Conservation (phyloP, 2,329 filamentous ascomycete species). For the Anthostomella pinea region DNA sequence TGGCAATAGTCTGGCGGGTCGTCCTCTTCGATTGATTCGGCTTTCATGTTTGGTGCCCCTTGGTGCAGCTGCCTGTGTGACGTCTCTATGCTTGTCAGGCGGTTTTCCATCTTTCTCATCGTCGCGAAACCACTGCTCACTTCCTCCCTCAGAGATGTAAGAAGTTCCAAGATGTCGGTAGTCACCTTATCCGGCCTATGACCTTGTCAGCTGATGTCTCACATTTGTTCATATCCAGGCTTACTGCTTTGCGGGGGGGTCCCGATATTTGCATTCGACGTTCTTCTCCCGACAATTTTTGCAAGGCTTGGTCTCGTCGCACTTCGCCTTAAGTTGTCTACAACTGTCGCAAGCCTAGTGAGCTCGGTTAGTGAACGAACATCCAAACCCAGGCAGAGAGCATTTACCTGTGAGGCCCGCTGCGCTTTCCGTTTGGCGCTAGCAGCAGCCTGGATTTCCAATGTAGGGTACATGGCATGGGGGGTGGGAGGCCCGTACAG, state of each 20-base stretch:
- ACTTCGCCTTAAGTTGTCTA: conserved; percentile 84
- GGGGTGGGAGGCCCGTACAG: conserved; percentile 35
- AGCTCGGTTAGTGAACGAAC: conserved; percentile 23
- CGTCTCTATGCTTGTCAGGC: conserved; percentile 39
- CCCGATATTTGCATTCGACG: conserved; percentile 81
- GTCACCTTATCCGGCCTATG: conserved; percentile 60
- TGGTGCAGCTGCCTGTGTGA: conserved; percentile 22
- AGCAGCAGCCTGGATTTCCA: conserved; percentile 36
- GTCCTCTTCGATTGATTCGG: conserved; percentile 33
- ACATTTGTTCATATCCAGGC: no score
- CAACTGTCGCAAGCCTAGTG: conserved; percentile 84
- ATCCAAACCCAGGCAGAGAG: no score
- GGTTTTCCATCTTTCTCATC: conserved; percentile 33
- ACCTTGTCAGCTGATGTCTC: no score
- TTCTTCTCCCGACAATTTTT: conserved; percentile 88
- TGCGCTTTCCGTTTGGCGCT: conserved; percentile 61
- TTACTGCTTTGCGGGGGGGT: conserved; percentile 88
- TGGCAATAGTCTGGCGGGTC: conserved; percentile 25
- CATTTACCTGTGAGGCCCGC: conserved; percentile 58
- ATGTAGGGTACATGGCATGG: conserved; percentile 37
- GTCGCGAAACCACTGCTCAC: conserved; percentile 37
- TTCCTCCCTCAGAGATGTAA: conserved; percentile 34
- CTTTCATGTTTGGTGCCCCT: conserved; percentile 29
- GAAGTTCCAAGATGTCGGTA: conserved; percentile 58
- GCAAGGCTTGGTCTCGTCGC: conserved; percentile 79